These are phyloP conservation scores for Teunomyces stri DNA, from an alignment of 805 yeast genomes.

Conservation along the genomic window DNA sequence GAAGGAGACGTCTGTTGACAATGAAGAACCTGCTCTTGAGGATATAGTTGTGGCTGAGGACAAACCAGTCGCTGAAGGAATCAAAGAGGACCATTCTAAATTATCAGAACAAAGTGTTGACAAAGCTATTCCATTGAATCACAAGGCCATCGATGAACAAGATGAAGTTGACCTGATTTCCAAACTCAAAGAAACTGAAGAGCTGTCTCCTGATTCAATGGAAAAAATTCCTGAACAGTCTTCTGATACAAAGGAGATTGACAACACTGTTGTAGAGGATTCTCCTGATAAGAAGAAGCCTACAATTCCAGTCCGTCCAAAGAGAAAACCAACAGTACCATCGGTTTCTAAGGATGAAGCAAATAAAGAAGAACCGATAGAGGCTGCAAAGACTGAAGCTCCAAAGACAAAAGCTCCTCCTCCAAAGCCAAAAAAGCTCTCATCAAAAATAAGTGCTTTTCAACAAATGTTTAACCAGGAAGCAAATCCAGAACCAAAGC, in stretches of 20 bases:
- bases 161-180: neutral
- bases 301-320: conserved; percentile 13
- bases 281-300: conserved; percentile 1
- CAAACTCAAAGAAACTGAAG: neutral
- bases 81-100: too few relatives aligned
- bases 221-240: neutral
- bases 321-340: conserved; percentile 4
- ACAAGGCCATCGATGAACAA: neutral
- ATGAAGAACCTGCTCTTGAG: too few relatives aligned
- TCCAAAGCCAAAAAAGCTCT: conserved; percentile 72
- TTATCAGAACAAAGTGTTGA: too few relatives aligned
- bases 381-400: neutral
- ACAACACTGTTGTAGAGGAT: neutral
- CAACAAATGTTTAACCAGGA: conserved; percentile 64
- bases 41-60: too few relatives aligned
- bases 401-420: conserved; percentile 44
- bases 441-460: conserved; percentile 77
- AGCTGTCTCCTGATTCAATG: neutral
- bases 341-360: neutral
- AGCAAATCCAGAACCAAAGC: conserved; percentile 7
- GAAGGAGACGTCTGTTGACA: too few relatives aligned
- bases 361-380: neutral
- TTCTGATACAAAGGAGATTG: neutral
- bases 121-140: too few relatives aligned
- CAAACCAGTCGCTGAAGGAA: too few relatives aligned